Percentiles rank a stretch among this genome's conserved stretches.
Conservation (phyloP, 192 early-diverging fungal species). For the Radiomyces spectabilis region DNA sequence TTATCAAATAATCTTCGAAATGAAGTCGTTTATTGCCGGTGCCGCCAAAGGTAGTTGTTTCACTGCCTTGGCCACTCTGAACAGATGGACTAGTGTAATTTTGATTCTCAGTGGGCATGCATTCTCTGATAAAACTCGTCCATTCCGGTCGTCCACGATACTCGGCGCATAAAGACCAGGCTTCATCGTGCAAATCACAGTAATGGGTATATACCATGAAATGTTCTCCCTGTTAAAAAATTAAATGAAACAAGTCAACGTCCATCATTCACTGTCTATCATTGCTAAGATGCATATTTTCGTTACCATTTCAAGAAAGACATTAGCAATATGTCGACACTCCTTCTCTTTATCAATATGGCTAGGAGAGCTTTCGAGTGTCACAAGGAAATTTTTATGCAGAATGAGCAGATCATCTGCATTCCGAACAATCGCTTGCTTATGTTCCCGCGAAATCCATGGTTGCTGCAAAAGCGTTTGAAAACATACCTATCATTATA, state of each 20-base stretch:
- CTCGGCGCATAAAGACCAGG: constrained; percentile 14
- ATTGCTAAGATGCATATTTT: not conserved
- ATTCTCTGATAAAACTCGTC: constrained; percentile 15
- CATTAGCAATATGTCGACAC: constrained; percentile 5
- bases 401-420: constrained; percentile 9
- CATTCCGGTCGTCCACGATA: constrained; percentile 23
- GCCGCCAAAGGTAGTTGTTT: too few relatives aligned
- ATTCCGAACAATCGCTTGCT: constrained; percentile 16
- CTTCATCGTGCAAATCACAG: constrained; percentile 18
- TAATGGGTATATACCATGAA: constrained; percentile 18
- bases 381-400: constrained; percentile 6
- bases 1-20: constrained; percentile 31
- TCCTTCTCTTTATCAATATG: not conserved
- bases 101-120: constrained; percentile 1
- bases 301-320: constrained; percentile 16
- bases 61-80: too few relatives aligned
- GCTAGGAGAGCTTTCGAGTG: constrained; percentile 1
- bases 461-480: constrained; percentile 1
- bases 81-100: not conserved
- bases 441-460: constrained; percentile 19
- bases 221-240: constrained; percentile 3
- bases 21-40: constrained; percentile 9
- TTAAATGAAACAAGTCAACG: too few relatives aligned
- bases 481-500: constrained; percentile 12
- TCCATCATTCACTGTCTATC: not conserved